phyloP scores from a whole-genome alignment of 1,284 basidiomycete genomes.

The Ceratobasidium theobromae region DNA sequence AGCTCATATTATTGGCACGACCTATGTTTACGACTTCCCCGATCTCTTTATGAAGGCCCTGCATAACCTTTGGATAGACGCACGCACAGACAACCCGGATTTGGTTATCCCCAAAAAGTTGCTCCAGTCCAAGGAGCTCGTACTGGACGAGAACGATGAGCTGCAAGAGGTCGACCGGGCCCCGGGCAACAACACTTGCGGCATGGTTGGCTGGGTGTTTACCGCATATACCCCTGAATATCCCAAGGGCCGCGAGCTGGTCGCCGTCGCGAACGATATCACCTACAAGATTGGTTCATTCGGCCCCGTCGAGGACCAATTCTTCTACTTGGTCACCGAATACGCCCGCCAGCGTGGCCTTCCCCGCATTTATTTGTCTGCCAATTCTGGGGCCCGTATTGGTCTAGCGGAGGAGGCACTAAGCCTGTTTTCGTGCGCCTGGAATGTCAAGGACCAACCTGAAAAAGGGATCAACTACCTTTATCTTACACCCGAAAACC shows the following conservation, averaged over 20 bases:
- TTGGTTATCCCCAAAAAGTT: slow-evolving; percentile 75
- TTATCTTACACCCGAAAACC: slow-evolving; percentile 88
- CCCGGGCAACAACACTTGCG: slow-evolving; percentile 91
- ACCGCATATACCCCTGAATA: slow-evolving; percentile 92
- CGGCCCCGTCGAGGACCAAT: slow-evolving; percentile 93
- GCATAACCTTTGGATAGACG: slow-evolving; percentile 87
- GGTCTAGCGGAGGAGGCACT: slow-evolving; percentile 94
- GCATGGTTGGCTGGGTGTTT: slow-evolving; percentile 99
- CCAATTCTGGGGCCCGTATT: slow-evolving; percentile 97
- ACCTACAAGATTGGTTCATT: slow-evolving; percentile 99
- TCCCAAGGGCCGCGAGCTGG: slow-evolving; percentile 82
- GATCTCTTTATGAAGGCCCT: slow-evolving; percentile 97
- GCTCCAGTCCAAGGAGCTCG: slow-evolving; percentile 83
- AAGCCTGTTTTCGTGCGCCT: slow-evolving; percentile 88
- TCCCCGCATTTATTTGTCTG: slow-evolving; percentile 95
- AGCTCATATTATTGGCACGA: slow-evolving; percentile 98
- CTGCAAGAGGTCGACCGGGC: slow-evolving; percentile 88
- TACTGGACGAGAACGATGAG: slow-evolving; percentile 91
- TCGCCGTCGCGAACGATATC: slow-evolving; percentile 97
- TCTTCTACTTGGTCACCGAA: slow-evolving; percentile 93
- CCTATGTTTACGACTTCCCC: slow-evolving; percentile 99
- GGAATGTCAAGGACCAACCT: slow-evolving; percentile 78
- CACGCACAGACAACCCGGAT: slow-evolving; percentile 63
- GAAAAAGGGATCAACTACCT: slow-evolving; percentile 97
- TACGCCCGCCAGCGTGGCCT: slow-evolving; percentile 87